Percentiles rank a stretch among this genome's conserved stretches.
phyloP scores from a whole-genome alignment of 2,329 filamentous ascomycete genomes.

The Byssochlamys sp. region DNA sequence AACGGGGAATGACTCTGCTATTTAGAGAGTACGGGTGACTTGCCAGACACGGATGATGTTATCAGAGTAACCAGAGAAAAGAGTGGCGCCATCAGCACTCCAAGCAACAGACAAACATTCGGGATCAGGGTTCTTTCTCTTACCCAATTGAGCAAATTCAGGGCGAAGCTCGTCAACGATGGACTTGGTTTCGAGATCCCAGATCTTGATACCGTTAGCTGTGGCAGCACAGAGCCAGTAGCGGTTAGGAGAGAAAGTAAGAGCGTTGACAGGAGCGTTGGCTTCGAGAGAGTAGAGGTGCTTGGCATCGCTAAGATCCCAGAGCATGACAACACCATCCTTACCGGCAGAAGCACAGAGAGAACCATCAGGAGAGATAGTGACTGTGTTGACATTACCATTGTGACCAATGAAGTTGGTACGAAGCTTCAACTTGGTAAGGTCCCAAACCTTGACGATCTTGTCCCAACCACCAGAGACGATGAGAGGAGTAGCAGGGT shows the following conservation, averaged over 20 bases:
- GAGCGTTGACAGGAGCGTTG: constrained; percentile 99
- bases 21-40: too few relatives aligned
- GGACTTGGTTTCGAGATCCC: constrained; percentile 99
- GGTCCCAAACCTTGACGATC: constrained; percentile 99
- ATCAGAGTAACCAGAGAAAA: constrained; percentile 99
- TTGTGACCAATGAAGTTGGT: constrained; percentile 99
- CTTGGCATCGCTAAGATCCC: constrained; percentile 99
- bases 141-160: constrained; percentile 88
- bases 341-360: constrained; percentile 98
- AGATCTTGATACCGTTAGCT: constrained; percentile 97
- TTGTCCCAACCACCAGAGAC: constrained; percentile 99
- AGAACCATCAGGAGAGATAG: constrained; percentile 97
- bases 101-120: constrained; percentile 97
- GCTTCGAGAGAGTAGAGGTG: constrained; percentile 99
- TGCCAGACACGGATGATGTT: constrained; percentile 97
- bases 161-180: constrained; percentile 99
- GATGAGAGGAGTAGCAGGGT: constrained; percentile 99
- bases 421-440: constrained; percentile 97
- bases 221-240: constrained; percentile 99
- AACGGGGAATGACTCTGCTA: too few relatives aligned
- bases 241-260: constrained; percentile 99
- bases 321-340: constrained; percentile 99
- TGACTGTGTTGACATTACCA: constrained; percentile 99
- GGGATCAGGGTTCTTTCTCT: constrained; percentile 98
- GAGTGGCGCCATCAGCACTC: constrained; percentile 95